These are phyloP conservation scores for Aspergillus steynii DNA, from an alignment of 495 filamentous ascomycete species.

Conservation along the genomic window DNA sequence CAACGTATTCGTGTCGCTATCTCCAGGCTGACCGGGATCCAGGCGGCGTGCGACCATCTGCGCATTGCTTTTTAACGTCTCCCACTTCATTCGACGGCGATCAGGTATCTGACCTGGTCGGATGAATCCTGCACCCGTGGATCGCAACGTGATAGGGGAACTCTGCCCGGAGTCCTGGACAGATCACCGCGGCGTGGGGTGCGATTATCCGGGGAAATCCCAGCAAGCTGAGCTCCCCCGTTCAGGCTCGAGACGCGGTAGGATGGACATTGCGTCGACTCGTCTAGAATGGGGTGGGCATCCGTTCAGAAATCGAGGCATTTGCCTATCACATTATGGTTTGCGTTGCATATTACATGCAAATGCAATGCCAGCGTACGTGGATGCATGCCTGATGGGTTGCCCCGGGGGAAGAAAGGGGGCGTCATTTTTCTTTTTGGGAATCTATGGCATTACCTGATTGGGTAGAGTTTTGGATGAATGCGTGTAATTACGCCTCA, in stretches of 20 bases:
- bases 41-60: not conserved
- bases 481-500: no score
- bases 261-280: not conserved
- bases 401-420: conserved; percentile 12
- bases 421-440: conserved; percentile 10
- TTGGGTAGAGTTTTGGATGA: not conserved
- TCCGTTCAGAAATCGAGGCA: not conserved
- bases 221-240: not conserved
- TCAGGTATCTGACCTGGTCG: no score
- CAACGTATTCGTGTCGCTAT: conserved; percentile 22
- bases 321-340: no score
- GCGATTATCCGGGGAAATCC: conserved; percentile 25
- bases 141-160: not conserved
- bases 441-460: not conserved
- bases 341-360: not conserved
- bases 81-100: not conserved
- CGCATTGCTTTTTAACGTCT: not conserved
- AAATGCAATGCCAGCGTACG: not conserved
- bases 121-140: no score
- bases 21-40: conserved; percentile 5
- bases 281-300: not conserved
- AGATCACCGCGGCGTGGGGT: conserved; percentile 26
- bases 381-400: not conserved
- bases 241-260: no score
- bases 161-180: conserved; percentile 2